Evolutionary conservation across 768 basidiomycete genomes (phyloP).

Genomic region (Pisolithus microcarpus): DNA sequence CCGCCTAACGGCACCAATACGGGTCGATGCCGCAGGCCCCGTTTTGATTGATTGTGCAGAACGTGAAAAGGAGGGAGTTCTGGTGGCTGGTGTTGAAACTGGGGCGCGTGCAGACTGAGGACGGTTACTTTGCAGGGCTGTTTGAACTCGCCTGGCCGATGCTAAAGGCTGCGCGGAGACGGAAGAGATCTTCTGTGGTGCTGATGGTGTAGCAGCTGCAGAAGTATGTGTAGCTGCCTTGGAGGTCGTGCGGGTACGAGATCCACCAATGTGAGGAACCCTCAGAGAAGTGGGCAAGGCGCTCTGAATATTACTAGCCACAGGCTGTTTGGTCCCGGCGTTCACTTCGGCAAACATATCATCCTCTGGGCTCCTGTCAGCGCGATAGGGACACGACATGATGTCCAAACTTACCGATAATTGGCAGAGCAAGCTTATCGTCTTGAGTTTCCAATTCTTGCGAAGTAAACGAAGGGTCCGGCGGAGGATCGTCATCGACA

Average conservation of each 20-base stretch:
- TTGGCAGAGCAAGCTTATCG: constrained; percentile 11
- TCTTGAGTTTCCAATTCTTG: constrained; percentile 10
- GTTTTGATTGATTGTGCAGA: constrained; percentile 13
- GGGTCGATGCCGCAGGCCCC: constrained; percentile 3
- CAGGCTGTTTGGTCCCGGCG: neutral
- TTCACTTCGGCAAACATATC: constrained; percentile 19
- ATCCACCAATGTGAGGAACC: neutral
- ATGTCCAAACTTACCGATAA: constrained; percentile 17
- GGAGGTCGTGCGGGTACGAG: neutral
- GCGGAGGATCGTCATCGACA: constrained; percentile 26
- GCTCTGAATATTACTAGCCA: neutral
- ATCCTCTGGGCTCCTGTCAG: constrained; percentile 15
- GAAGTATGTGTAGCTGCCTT: neutral
- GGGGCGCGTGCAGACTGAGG: constrained; percentile 4
- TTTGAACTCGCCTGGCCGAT: neutral
- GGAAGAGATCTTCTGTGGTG: constrained; percentile 8
- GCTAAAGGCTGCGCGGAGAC: constrained; percentile 5
- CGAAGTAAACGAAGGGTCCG: constrained; percentile 13
- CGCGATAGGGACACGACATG: neutral
- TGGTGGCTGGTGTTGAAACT: constrained; percentile 14
- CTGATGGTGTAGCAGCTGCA: neutral
- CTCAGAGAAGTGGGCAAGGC: neutral
- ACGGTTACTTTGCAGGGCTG: constrained; percentile 5
- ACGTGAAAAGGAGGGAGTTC: constrained; percentile 11
- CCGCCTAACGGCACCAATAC: constrained; percentile 5